Conservation (phyloP, 129 eudicot species). For the Arctium lappa region DNA sequence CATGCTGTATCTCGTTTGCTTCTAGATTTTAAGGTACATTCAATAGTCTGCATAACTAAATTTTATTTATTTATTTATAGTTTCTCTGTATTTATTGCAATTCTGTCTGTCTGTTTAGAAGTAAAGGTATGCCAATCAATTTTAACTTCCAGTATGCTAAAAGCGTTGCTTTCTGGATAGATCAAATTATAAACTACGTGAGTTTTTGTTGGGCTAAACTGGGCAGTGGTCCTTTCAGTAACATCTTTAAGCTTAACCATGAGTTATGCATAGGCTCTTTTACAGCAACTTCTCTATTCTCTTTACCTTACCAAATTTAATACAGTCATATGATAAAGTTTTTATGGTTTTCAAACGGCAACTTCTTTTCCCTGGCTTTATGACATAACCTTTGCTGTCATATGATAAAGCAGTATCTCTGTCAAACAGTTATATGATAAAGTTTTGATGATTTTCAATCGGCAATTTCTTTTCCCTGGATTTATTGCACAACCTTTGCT, state of each 20-base stretch:
- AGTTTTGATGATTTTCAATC: not conserved
- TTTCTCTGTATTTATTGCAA: not conserved
- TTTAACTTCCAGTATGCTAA: slow-evolving; percentile 5
- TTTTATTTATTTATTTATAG: not conserved
- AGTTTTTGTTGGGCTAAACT: not conserved
- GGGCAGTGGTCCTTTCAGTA: not conserved
- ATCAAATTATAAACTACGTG: not conserved
- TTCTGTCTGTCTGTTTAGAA: not conserved
- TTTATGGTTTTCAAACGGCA: not conserved
- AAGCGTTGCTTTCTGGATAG: not conserved
- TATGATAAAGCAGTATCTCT: not conserved
- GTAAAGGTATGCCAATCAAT: not conserved
- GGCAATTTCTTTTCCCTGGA: slow-evolving; percentile 2
- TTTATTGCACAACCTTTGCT: not conserved
- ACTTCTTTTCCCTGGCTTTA: not conserved
- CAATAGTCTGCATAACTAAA: not conserved
- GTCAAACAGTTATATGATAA: too few relatives aligned
- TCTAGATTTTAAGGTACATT: slow-evolving; percentile 59
- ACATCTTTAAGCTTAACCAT: not conserved
- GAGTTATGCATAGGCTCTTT: too few relatives aligned
- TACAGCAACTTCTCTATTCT: too few relatives aligned
- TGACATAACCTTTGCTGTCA: not conserved
- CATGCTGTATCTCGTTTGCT: slow-evolving; percentile 74
- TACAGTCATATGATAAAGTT: not conserved
- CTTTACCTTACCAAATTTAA: not conserved